Evolutionary conservation across 352 stramenopile species (phyloP), one percentile per base, ranked within the genome.

Genomic region (Phytopythium aichiense): DNA sequence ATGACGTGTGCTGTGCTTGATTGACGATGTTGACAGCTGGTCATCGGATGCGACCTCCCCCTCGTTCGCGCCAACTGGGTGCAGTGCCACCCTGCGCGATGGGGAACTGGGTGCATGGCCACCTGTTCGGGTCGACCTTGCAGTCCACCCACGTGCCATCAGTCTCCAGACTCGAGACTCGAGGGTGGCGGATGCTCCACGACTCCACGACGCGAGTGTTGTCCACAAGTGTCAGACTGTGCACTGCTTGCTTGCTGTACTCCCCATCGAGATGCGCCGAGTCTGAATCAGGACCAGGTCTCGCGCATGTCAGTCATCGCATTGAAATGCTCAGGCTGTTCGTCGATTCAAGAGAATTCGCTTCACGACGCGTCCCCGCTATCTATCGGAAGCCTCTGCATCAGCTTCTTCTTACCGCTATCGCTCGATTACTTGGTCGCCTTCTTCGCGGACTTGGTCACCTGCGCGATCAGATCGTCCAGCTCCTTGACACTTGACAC

Each of bases 41-140:
- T 46, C 35, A 40, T 15, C 35, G 12, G 9, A 40, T 23, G 40
- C 40, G 7, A 18, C 4, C 40, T 23, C 18, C 40, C 18, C 40
- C 18, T 46, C 40, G 40, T 46, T 46, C 40, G 43, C 7, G 43
- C 43, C n/a, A 49, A 49, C 43, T 49, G 43, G 43, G 43, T 49
- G 43, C 43, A 11, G 40, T 46, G 40, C 40, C 40, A 46, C 16
- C 15, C 13, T 18, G 40, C 15, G 40, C n/a, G 40, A 23, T 6
- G 40, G 40, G 37, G 37, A 43, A 46, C 40, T 46, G 40, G 40
- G 40, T 46, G 40, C 40, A 12, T 20, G 15, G 15, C 20, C 40
- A 46, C 40, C 40, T 11, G 1, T 46, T 12, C 6, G 38, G 6
- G 16, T 13, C 38, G 12, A 15, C 35, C 16, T 8, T 22, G 40